Conservation (phyloP, 192 early-diverging fungal species). For the Phlyctochytrium bullatum region DNA sequence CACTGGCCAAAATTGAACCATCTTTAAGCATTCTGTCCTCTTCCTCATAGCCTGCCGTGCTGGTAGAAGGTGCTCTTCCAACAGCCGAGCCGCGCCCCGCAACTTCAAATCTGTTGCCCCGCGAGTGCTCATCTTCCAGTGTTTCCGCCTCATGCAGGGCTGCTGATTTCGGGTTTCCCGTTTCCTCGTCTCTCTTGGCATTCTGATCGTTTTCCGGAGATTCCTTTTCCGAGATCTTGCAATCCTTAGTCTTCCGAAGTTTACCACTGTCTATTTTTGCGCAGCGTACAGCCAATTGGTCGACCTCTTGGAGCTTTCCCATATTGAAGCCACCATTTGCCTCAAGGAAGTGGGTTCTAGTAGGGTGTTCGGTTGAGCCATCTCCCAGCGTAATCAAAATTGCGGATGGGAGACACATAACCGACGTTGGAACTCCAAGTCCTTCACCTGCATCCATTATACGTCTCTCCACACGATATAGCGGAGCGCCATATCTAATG, state of each 20-base stretch:
- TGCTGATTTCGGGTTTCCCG: neutral
- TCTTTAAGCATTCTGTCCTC: neutral
- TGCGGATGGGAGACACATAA: slow-evolving; percentile 11
- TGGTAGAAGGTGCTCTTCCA: neutral
- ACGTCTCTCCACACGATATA: slow-evolving; percentile 2
- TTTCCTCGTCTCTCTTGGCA: neutral
- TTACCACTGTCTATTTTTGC: too few relatives aligned
- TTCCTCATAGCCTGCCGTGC: neutral
- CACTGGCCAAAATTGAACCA: neutral
- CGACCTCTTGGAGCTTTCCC: slow-evolving; percentile 17
- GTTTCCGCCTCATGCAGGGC: slow-evolving; percentile 3
- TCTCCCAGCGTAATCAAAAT: slow-evolving; percentile 17
- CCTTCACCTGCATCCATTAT: neutral
- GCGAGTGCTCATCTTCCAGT: neutral
- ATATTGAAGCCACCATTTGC: neutral
- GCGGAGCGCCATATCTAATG: slow-evolving; percentile 8
- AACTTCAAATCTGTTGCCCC: neutral
- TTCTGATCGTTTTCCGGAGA: neutral
- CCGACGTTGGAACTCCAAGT: neutral
- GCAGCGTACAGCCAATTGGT: slow-evolving; percentile 9
- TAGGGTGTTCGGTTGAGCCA: slow-evolving; percentile 1
- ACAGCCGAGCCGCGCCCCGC: neutral
- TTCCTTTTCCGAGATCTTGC: too few relatives aligned
- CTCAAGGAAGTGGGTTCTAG: slow-evolving; percentile 14
- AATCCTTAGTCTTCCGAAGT: too few relatives aligned